Conservation (phyloP, 2,329 filamentous ascomycete genomes). For the Fusarium vanettenii region DNA sequence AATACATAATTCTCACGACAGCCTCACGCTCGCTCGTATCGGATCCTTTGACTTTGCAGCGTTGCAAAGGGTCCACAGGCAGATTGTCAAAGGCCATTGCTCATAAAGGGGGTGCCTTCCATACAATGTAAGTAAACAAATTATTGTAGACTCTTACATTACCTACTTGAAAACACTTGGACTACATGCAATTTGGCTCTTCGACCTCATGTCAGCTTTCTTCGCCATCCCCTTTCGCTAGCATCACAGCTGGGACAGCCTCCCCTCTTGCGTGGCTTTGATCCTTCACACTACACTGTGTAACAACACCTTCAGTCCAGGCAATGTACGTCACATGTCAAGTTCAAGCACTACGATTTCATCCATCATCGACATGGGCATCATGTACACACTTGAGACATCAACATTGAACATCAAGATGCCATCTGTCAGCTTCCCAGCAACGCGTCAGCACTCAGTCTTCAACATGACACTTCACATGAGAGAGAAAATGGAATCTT, state of each 20-base stretch:
- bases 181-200: constrained; percentile 42
- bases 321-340: constrained; percentile 1
- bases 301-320: background rate
- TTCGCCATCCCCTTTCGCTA: constrained; percentile 33
- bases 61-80: background rate
- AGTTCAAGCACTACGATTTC: background rate
- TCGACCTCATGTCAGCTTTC: constrained; percentile 32
- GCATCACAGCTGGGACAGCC: constrained; percentile 19
- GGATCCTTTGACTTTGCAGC: background rate
- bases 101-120: background rate
- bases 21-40: background rate
- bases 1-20: constrained; percentile 2
- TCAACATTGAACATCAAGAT: background rate
- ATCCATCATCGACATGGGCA: background rate
- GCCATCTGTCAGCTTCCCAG: background rate
- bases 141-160: background rate
- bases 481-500: constrained; percentile 37
- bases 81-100: background rate
- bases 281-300: background rate
- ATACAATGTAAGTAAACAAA: background rate
- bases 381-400: background rate
- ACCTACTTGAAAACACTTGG: background rate
- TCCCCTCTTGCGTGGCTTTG: background rate
- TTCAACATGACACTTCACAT: constrained; percentile 1
- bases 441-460: background rate